Conservation (phyloP, 2,329 filamentous ascomycete species). For the Graphilbum sp. region DNA sequence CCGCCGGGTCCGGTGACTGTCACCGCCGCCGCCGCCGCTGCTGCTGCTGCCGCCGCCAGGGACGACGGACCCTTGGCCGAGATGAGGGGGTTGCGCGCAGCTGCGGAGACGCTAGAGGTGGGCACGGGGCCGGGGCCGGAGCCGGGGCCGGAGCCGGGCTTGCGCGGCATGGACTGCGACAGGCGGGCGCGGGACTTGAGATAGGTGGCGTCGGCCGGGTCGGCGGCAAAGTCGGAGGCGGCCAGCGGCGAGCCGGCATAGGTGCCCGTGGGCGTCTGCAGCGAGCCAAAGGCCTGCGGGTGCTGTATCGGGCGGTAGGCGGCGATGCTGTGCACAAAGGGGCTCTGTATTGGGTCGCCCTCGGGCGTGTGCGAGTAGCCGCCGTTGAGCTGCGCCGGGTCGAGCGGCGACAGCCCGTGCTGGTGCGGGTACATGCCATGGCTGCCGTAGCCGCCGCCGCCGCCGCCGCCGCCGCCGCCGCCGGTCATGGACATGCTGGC, state of each 20-base stretch:
- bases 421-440: slow-evolving; percentile 37
- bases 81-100: no score
- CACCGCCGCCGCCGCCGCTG: no score
- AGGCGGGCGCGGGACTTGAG: slow-evolving; percentile 39
- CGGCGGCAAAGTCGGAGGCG: slow-evolving; percentile 28
- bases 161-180: slow-evolving; percentile 50
- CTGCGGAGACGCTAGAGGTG: no score
- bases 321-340: slow-evolving; percentile 62
- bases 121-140: slow-evolving; percentile 59
- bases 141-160: slow-evolving; percentile 44
- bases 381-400: slow-evolving; percentile 45
- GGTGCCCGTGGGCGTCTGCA: slow-evolving; percentile 32
- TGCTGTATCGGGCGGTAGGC: slow-evolving; percentile 58
- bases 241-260: slow-evolving; percentile 34
- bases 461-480: slow-evolving; percentile 29
- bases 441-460: slow-evolving; percentile 8
- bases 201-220: slow-evolving; percentile 35
- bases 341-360: slow-evolving; percentile 80
- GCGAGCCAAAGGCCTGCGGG: slow-evolving; percentile 37
- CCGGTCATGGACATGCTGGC: slow-evolving; percentile 35
- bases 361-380: slow-evolving; percentile 87
- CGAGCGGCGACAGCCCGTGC: slow-evolving; percentile 45
- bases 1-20: no score
- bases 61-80: slow-evolving; percentile 66
- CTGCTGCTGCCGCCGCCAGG: no score